Evolutionary conservation across 805 yeast genomes (phyloP), one percentile per base, ranked within the genome.

Genomic region (Isabelozyma heimii): DNA sequence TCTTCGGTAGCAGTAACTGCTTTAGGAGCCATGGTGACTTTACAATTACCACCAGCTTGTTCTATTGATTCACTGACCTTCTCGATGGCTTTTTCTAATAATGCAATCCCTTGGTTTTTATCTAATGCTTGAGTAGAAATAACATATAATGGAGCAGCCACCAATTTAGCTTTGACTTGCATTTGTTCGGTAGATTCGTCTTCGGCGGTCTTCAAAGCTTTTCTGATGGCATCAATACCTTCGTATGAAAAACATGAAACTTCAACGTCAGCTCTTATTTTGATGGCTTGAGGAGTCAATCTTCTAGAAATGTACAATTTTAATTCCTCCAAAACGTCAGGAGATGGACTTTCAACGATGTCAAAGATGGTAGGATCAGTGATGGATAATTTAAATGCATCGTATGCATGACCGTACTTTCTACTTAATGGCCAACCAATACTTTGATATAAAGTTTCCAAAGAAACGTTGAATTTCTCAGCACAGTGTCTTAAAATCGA

Each of bases 401-500:
- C 98, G 67, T 91, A 91, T 20, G 97, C 97, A 69, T 94, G 98
- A 52, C 99, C 98, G 66, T 81, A 94, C 69, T 87, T 91, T 71
- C 87, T 84, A 75, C 95, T 89, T 70, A 94, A 80, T 41, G 99
- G 99, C 99, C 99, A 94, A 30, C 97, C 98, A 62, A 92, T 83
- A 27, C 89, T 79, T 72, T 86, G 84, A 72, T 94, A 94, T 68
- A 94, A 77, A 28, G 78, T 79, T 72, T 92, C 97, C 64, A 94
- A 80, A 37, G 96, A 83, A 46, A 91, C 77, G 66, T 87, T 87
- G 75, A 89, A 92, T 70, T 92, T 94, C 70, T 94, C 99, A 49
- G 99, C 97, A 71, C 97, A 94, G 71, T 94, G 97, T 73, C 99
- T 87, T 66, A 94, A 79, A 63, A 94, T 94, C n/a, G 97, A 91